Evolutionary conservation across 2,329 filamentous ascomycete species (phyloP).

Genomic region (Alternaria postmessia): DNA sequence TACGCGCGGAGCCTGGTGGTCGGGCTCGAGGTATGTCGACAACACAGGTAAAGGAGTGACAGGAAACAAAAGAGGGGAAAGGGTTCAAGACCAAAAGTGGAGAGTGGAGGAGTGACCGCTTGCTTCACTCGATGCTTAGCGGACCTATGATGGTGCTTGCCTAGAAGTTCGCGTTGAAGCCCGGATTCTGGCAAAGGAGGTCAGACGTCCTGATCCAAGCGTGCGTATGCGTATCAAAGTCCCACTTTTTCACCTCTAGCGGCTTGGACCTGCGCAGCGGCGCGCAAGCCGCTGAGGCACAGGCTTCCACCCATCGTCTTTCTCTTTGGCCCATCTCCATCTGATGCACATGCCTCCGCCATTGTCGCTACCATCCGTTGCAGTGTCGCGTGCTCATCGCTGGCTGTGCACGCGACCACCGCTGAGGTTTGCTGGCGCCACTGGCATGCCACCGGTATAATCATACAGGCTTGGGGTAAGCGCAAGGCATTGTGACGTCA

Average conservation of each 20-base stretch:
- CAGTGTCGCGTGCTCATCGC: slow-evolving; percentile 5
- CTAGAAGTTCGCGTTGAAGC: slow-evolving; percentile 11
- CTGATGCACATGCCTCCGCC: background rate
- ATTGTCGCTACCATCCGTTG: background rate
- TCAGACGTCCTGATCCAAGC: slow-evolving; percentile 13
- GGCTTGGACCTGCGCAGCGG: slow-evolving; percentile 6
- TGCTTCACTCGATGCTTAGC: slow-evolving; percentile 13
- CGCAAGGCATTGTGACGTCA: slow-evolving; percentile 11
- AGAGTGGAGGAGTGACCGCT: slow-evolving; percentile 1
- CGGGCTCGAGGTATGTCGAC: background rate
- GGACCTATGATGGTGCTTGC: slow-evolving; percentile 9
- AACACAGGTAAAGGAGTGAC: slow-evolving; percentile 9
- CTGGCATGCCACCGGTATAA: background rate
- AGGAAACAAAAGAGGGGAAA: slow-evolving; percentile 6
- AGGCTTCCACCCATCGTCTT: background rate
- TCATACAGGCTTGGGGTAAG: background rate
- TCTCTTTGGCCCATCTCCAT: background rate
- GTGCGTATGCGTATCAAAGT: slow-evolving; percentile 13
- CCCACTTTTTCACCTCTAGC: slow-evolving; percentile 8
- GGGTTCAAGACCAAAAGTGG: slow-evolving; percentile 1
- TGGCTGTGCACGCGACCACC: background rate
- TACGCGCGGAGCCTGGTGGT: background rate
- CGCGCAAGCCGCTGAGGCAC: slow-evolving; percentile 2
- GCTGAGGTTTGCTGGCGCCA: background rate
- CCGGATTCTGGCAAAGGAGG: slow-evolving; percentile 13